These are phyloP conservation scores for Alectoria sarmentosa DNA, from an alignment of 495 filamentous ascomycete species.

Conservation along the genomic window DNA sequence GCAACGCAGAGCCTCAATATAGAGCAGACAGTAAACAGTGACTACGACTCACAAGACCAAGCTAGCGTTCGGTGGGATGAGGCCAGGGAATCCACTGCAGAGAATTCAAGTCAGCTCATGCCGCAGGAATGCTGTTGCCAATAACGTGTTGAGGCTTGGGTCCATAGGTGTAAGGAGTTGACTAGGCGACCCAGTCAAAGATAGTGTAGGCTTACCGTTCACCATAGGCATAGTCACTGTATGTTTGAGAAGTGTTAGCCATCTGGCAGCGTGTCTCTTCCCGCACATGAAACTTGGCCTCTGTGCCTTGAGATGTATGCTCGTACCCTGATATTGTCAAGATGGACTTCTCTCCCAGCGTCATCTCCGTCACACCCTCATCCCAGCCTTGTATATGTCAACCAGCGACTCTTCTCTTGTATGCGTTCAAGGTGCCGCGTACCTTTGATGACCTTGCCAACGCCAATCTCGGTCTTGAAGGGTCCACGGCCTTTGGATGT, in stretches of 20 bases:
- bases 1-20: conserved; percentile 12
- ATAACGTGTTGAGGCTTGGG: not conserved
- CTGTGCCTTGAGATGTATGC: not conserved
- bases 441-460: conserved; percentile 76
- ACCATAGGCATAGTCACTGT: conserved; percentile 75
- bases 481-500: conserved; percentile 59
- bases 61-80: conserved; percentile 45
- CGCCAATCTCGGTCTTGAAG: conserved; percentile 62
- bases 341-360: conserved; percentile 70
- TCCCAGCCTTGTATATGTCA: conserved; percentile 64
- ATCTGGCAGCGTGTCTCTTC: not conserved
- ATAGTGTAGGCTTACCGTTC: conserved; percentile 45
- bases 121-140: not conserved
- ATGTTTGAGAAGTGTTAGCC: conserved; percentile 27
- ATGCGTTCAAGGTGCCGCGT: conserved; percentile 9
- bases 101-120: conserved; percentile 16
- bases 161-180: not conserved
- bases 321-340: conserved; percentile 69
- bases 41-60: conserved; percentile 44
- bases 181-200: conserved; percentile 3
- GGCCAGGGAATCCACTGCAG: conserved; percentile 56
- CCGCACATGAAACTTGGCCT: not conserved
- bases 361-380: conserved; percentile 74
- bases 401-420: conserved; percentile 1
- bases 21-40: not conserved